Conservation (phyloP, 305 asterid genomes). For the Fraxinus velutina region DNA sequence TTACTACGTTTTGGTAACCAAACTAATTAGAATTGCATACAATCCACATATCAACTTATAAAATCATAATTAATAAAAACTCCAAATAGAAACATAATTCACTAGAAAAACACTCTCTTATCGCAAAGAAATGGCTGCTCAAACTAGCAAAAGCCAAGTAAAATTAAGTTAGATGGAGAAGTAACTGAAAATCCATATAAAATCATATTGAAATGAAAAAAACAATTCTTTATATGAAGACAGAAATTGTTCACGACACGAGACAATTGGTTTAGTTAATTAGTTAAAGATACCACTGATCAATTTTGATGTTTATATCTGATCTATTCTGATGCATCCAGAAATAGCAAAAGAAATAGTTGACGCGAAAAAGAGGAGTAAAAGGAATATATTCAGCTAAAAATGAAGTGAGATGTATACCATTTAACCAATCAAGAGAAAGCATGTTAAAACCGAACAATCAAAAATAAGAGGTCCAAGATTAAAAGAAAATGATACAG, state of each 20-base stretch:
- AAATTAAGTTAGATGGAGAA: background rate
- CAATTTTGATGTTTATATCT: background rate
- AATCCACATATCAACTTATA: background rate
- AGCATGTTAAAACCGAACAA: background rate
- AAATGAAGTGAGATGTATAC: background rate
- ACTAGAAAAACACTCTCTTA: background rate
- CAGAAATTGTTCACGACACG: background rate
- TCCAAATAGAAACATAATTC: background rate
- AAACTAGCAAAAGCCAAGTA: background rate
- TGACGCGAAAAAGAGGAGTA: background rate
- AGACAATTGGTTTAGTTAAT: background rate
- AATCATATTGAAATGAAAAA: background rate
- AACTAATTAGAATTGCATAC: slow-evolving; percentile 4
- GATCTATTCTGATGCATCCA: background rate
- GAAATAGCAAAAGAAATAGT: background rate
- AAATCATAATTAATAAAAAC: background rate
- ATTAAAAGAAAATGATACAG: background rate
- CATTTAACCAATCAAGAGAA: background rate
- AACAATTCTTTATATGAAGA: background rate
- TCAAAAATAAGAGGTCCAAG: background rate
- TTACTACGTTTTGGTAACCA: background rate
- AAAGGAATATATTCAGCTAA: slow-evolving; percentile 6
- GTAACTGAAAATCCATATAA: background rate
- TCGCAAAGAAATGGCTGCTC: background rate
- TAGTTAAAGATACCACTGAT: background rate